Evolutionary conservation across 352 stramenopile species (phyloP), one percentile per base, ranked within the genome.

Genomic region (Globisporangium radiosum): DNA sequence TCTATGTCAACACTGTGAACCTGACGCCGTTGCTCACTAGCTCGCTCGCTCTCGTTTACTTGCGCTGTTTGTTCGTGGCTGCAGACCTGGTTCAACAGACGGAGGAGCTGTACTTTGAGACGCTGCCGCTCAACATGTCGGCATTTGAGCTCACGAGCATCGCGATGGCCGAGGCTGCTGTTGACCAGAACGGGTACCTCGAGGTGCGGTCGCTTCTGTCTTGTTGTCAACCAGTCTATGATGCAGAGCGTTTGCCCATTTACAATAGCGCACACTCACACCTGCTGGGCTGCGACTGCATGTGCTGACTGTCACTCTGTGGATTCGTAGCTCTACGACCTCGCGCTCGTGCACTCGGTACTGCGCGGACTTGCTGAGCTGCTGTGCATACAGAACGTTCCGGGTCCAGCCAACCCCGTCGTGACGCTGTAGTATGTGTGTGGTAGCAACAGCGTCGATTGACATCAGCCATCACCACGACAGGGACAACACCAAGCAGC

Each of bases 51-150:
- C 11, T 56, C 8, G n/a, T 52, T 0, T 45, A 0, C 60, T 3
- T 55, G 25, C 25, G 25, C 25, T 33, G 25, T 33, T 33, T 33
- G 25, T 33, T 33, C 25, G 2, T 33, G 25, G 25, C 25, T 33
- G 45, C 47, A 85, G 75, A 85, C 45, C 70, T 85, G 7, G 75
- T 83, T n/a, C 69, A 79, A 50, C 56, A 76, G 55, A 70, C 70
- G n/a, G 73, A 88, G 60, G 66, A 63, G 5, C 19, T 78, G 54
- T 88, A 88, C 62, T 71, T 85, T 50, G 71, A 85, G 47, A 49
- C 64, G 33, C 62, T 88, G 9, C 76, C 78, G 11, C 74, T 87
- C 49, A 73, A 82, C 54, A 60, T 79, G 52, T 68, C 74, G 33
- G 69, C 65, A 13, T 87, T 84, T 60, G 65, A 80, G 59, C 73